phyloP scores from a whole-genome alignment of 306 rosid species.

The Vigna reflexopilosa region DNA sequence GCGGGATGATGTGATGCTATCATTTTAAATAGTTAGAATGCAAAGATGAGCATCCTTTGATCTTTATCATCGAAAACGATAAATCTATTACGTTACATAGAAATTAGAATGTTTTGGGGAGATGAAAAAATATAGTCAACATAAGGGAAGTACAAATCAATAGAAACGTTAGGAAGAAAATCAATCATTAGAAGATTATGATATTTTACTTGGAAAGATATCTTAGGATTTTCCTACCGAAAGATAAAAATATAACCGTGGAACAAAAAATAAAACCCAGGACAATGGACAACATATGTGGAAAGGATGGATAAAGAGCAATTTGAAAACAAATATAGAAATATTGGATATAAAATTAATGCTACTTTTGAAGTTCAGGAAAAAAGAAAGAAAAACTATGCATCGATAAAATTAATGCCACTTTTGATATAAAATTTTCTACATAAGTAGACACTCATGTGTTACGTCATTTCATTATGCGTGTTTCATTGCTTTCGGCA shows the following conservation, averaged over 20 bases:
- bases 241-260: no score
- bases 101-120: neutral
- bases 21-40: no score
- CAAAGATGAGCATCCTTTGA: neutral
- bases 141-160: neutral
- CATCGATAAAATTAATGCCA: neutral
- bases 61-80: neutral
- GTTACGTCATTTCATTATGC: neutral
- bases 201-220: no score
- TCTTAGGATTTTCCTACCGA: no score
- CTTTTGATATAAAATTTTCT: neutral
- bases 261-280: no score
- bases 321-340: neutral
- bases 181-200: no score
- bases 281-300: neutral
- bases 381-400: no score
- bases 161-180: no score
- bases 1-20: no score
- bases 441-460: neutral
- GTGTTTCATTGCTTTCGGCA: neutral
- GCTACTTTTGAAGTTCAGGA: neutral
- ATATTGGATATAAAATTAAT: conserved; percentile 6
- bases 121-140: neutral
- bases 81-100: neutral
- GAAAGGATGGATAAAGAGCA: neutral